phyloP scores from a whole-genome alignment of 495 filamentous ascomycete genomes.

The Arthonia radiata region DNA sequence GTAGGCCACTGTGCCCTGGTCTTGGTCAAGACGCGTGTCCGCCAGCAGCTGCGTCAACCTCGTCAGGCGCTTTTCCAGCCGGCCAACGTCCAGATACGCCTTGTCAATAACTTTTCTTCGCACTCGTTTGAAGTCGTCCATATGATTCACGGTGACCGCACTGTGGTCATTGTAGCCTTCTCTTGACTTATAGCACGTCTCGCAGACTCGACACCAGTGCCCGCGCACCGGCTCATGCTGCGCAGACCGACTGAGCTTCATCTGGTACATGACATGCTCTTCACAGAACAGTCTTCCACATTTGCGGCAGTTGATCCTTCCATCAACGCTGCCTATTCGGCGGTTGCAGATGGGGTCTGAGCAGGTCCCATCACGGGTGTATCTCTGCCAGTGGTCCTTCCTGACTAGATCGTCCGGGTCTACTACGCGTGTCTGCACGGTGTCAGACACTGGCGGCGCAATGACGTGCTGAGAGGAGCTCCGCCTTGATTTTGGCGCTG shows the following conservation, averaged over 20 bases:
- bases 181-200: slow-evolving; percentile 91
- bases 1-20: slow-evolving; percentile 20
- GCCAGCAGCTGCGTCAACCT: slow-evolving; percentile 69
- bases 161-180: slow-evolving; percentile 85
- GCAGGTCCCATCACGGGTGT: slow-evolving; percentile 48
- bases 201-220: slow-evolving; percentile 84
- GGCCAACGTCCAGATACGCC: slow-evolving; percentile 57
- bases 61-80: slow-evolving; percentile 75
- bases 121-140: slow-evolving; percentile 34
- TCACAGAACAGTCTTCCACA: slow-evolving; percentile 91
- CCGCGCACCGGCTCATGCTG: slow-evolving; percentile 80
- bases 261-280: slow-evolving; percentile 98
- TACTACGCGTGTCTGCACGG: slow-evolving; percentile 10
- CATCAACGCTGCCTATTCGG: slow-evolving; percentile 49
- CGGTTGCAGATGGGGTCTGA: slow-evolving; percentile 70
- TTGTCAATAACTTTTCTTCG: slow-evolving; percentile 61
- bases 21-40: slow-evolving; percentile 37
- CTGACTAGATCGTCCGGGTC: slow-evolving; percentile 82
- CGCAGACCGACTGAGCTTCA: slow-evolving; percentile 81
- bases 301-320: slow-evolving; percentile 73
- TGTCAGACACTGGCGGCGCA: slow-evolving; percentile 9
- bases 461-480: too few species aligned
- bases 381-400: slow-evolving; percentile 66
- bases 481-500: too few species aligned
- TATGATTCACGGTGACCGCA: slow-evolving; percentile 44